Evolutionary conservation across 2,329 filamentous ascomycete genomes (phyloP), one percentile per base, ranked within the genome.

Genomic region (Clarireedia sp.): DNA sequence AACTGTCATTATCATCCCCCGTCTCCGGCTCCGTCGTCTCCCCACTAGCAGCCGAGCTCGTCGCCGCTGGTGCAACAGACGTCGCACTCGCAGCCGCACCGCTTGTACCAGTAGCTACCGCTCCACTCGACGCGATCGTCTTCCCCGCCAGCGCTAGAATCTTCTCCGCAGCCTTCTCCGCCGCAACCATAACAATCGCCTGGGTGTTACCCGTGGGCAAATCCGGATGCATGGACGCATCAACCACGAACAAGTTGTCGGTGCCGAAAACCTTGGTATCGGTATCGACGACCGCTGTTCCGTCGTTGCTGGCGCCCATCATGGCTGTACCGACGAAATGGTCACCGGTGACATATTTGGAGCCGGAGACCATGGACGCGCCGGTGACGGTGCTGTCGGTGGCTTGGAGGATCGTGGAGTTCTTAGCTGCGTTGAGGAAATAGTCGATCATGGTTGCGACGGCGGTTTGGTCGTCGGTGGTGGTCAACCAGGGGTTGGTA

Each of bases 181-280:
- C 78, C n/a, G 77, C 81, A 40, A 83, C 75, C 69, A 86, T 81
- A 62, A 86, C 78, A 49, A 80, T 78, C 1, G 82, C 78, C 46
- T 81, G 79, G 2, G 85, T 85, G 69, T 89, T 89, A 21, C 82
- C 80, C 0, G 83, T 84, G 2, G 82, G 76, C 59, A 86, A 78
- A 63, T 85, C 84, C 0, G 85, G 83, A 72, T 87, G 84, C 63
- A 87, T 81, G 57, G 78, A 79, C 0, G 79, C 84, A 63, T 87
- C 83, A 8, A 87, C 80, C 16, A 86, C 79, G 64, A 82, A 85
- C 49, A 86, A 69, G 68, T 86, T 86, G 61, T 86, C 80, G 0
- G 79, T 86, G 36, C 82, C 83, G 63, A 80, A 86, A 5, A 86
- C 82, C 69, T 78, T 80, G 49, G 80, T 78, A 68, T 86, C 71